Base-by-base conservation (phyloP, 208 protist genomes). In the Wallacemonas collosoma region DNA sequence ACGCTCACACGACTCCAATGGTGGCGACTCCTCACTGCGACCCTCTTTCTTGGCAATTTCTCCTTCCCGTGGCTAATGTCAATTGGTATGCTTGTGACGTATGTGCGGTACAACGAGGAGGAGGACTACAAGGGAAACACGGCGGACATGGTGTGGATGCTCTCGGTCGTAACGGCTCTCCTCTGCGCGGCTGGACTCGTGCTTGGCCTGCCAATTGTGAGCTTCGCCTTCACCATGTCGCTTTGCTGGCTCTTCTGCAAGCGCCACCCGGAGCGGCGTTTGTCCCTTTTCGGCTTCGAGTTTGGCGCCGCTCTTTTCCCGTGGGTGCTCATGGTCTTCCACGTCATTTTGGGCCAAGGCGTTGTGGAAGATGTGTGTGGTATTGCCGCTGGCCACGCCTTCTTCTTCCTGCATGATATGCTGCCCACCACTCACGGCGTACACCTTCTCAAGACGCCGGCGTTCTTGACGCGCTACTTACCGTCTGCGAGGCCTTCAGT, bases 231-330 rank as follows among this genome's bases (percentile, higher is more conserved):
- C 40, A 65, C 85, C 15, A 90, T 95, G 81, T 70, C 87, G 3
- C 79, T 97, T 17, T 93, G 89, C 72, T 97, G 93, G 91, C 79
- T 95, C n/a, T 94, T 91, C 65, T 97, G 90, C 82, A 94, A 93
- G 75, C 88, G 93, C 26, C 81, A 95, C 72, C 83, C 87, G 0
- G 79, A 84, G 56, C 51, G 83, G 50, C 70, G 70, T 26, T 77
- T 95, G 44, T 79, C 73, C 2, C 72, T 97, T 35, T 95, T 92
- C 65, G 82, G 81, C 39, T 97, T 97, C 60, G 79, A 86, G 11
- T 97, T 95, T 68, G 72, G 76, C 44, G 85, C 93, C 38, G 73
- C 72, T 14, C 75, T 87, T 6, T 97, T 97, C 66, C 93, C 93
- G 17, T 97, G 93, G 91, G 79, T 89, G 43, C 65, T 97, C 43